phyloP scores from a whole-genome alignment of 331 rosid species.

The Quercus phellos region DNA sequence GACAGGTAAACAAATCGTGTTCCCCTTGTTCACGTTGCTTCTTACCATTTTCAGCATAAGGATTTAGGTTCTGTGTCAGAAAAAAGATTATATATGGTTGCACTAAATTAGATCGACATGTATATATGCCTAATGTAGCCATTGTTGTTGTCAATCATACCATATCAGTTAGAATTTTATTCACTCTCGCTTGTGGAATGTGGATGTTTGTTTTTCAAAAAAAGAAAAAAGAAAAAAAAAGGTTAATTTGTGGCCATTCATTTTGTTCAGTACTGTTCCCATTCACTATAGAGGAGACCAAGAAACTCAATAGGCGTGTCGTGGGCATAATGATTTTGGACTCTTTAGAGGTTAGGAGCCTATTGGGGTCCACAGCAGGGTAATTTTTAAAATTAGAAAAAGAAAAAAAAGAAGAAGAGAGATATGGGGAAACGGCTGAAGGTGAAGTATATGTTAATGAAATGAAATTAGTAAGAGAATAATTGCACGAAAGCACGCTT shows the following conservation, averaged over 20 bases:
- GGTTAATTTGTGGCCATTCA: no score
- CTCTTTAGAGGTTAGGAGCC: neutral
- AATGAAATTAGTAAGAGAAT: neutral
- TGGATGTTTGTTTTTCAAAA: no score
- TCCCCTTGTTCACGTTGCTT: neutral
- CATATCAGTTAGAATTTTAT: neutral
- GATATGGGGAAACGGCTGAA: neutral
- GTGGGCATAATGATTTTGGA: neutral
- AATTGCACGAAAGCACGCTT: neutral
- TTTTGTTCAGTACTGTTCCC: neutral
- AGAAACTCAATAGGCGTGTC: neutral
- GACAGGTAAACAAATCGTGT: conserved; percentile 28
- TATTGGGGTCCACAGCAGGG: neutral
- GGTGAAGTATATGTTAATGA: neutral
- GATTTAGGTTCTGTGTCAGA: neutral
- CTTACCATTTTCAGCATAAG: neutral
- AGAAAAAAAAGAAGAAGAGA: no score
- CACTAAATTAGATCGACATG: neutral
- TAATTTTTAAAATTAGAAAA: neutral
- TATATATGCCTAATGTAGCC: neutral
- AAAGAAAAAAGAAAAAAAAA: no score
- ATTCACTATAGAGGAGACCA: neutral
- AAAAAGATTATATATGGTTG: neutral
- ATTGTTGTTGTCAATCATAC: neutral
- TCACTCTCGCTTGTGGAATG: no score